These are phyloP conservation scores for Leptographium lundbergii DNA, from an alignment of 2,329 filamentous ascomycete genomes.

Conservation along the genomic window DNA sequence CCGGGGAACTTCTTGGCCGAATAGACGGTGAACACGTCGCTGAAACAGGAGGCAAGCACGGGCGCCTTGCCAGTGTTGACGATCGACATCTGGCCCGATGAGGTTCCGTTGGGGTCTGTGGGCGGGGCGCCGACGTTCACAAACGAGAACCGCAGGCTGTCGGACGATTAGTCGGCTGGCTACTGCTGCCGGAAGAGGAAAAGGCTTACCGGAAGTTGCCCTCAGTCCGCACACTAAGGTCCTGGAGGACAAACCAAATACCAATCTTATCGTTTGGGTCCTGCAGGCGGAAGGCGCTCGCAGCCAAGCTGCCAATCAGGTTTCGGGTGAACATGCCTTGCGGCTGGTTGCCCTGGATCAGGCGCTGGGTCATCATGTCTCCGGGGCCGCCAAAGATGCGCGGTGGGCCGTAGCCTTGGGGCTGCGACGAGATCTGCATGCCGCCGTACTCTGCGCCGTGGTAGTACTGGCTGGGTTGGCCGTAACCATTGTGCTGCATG, in stretches of 20 bases:
- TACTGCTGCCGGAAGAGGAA: neutral
- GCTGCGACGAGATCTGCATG: conserved; percentile 9
- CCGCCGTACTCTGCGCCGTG: conserved; percentile 11
- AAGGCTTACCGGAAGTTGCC: conserved; percentile 66
- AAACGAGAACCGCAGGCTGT: conserved; percentile 56
- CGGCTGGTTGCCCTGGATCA: conserved; percentile 36
- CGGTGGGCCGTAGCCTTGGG: conserved; percentile 16
- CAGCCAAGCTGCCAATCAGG: conserved; percentile 80
- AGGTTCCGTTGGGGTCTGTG: conserved; percentile 20
- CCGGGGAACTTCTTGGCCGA: conserved; percentile 98
- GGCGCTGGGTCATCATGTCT: conserved; percentile 21
- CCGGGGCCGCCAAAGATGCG: conserved; percentile 17
- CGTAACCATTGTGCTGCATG: conserved; percentile 19
- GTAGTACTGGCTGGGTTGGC: conserved; percentile 22
- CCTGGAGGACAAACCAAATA: conserved; percentile 94
- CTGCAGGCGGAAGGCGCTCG: conserved; percentile 73
- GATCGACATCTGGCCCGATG: conserved; percentile 25
- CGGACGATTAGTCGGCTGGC: neutral
- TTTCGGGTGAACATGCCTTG: conserved; percentile 90
- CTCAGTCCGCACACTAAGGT: conserved; percentile 87
- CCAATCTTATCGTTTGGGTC: conserved; percentile 72
- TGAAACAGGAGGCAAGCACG: conserved; percentile 76
- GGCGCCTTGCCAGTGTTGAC: conserved; percentile 68
- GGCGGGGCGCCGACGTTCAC: conserved; percentile 61
- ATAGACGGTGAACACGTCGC: conserved; percentile 82